Evolutionary conservation across 1,139 yeast species (phyloP).

Genomic region (Candida tetrigidarum): DNA sequence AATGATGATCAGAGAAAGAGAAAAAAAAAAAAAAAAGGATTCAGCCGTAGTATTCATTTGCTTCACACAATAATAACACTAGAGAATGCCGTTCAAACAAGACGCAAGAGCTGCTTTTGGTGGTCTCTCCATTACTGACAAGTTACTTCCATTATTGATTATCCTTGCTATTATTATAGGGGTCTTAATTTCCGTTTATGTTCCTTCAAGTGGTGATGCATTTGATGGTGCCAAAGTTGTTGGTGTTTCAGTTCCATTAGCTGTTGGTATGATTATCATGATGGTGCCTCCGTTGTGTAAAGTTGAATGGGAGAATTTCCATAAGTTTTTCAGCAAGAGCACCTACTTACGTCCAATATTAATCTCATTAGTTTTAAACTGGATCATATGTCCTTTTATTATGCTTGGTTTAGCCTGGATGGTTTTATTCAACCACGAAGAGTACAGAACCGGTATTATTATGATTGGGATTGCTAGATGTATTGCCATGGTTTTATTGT

Average conservation of each 20-base stretch:
- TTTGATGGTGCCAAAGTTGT: slow-evolving; percentile 31
- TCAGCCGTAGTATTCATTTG: not conserved
- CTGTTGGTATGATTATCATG: slow-evolving; percentile 58
- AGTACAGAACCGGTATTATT: slow-evolving; percentile 56
- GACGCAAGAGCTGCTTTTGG: slow-evolving; percentile 12
- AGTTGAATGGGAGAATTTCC: slow-evolving; percentile 50
- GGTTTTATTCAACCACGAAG: slow-evolving; percentile 50
- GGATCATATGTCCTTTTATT: slow-evolving; percentile 60
- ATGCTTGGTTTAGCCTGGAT: slow-evolving; percentile 66
- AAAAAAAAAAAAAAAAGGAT: not conserved
- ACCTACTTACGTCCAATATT: slow-evolving; percentile 35
- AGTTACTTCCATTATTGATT: slow-evolving; percentile 32
- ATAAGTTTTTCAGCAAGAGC: slow-evolving; percentile 20
- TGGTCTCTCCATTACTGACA: slow-evolving; percentile 25
- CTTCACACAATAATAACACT: not conserved
- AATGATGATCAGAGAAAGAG: no score
- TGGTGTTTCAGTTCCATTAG: slow-evolving; percentile 48
- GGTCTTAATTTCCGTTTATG: slow-evolving; percentile 35
- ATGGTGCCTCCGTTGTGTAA: slow-evolving; percentile 63
- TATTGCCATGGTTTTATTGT: slow-evolving; percentile 66
- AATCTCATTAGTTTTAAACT: slow-evolving; percentile 51
- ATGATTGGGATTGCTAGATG: slow-evolving; percentile 66
- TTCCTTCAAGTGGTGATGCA: slow-evolving; percentile 31
- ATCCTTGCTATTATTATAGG: slow-evolving; percentile 34
- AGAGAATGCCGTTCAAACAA: slow-evolving; percentile 7